phyloP scores from a whole-genome alignment of 139 green algal species.

The Micractinium sp. region DNA sequence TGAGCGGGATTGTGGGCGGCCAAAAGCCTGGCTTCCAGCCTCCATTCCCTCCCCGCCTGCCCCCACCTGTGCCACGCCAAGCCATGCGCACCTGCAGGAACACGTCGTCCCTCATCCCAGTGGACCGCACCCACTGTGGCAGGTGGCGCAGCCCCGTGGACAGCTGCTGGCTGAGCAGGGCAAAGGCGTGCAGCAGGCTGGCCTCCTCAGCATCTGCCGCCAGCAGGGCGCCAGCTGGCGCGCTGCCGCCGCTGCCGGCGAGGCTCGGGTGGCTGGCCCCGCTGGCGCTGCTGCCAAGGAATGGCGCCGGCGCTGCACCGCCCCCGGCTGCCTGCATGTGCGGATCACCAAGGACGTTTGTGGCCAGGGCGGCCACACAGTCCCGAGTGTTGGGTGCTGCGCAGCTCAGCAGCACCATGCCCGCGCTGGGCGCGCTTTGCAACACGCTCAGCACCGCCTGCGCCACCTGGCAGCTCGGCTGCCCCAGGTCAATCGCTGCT shows the following conservation, averaged over 20 bases:
- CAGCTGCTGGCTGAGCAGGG: conserved; percentile 6
- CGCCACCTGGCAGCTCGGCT: conserved; percentile 4
- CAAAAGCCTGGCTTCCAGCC: too few species aligned
- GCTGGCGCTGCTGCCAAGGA: neutral
- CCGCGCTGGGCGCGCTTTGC: neutral
- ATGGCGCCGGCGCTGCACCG: neutral
- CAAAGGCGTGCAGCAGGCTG: neutral
- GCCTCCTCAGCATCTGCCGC: neutral
- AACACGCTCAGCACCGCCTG: neutral
- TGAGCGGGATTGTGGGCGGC: too few species aligned
- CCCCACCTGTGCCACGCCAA: neutral
- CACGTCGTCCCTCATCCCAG: neutral
- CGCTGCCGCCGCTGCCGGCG: neutral
- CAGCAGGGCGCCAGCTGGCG: neutral
- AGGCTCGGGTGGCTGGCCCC: neutral
- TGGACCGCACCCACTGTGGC: conserved; percentile 2
- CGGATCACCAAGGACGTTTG: neutral
- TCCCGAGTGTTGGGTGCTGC: neutral
- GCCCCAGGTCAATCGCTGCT: neutral
- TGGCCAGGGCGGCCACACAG: conserved; percentile 3
- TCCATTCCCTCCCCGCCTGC: neutral
- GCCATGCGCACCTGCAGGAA: conserved; percentile 10
- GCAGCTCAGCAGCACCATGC: conserved; percentile 18
- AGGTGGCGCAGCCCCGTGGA: neutral
- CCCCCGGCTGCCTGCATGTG: neutral